These are phyloP conservation scores for Huntiella omanensis DNA, from an alignment of 2,329 filamentous ascomycete species.

Conservation along the genomic window DNA sequence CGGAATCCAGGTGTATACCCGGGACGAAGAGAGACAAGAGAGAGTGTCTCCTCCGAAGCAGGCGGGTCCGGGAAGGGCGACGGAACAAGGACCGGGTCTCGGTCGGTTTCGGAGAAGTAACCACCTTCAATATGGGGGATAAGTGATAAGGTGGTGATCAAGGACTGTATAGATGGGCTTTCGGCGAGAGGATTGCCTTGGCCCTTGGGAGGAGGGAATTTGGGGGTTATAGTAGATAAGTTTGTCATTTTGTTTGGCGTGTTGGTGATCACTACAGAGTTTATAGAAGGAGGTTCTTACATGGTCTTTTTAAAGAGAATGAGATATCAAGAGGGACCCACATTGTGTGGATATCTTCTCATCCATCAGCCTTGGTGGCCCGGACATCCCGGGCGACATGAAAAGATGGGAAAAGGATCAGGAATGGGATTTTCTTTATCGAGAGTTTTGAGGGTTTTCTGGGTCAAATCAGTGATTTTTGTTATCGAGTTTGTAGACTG, in stretches of 20 bases:
- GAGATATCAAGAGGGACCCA: neutral
- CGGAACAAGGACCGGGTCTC: conserved; percentile 29
- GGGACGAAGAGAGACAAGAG: conserved; percentile 18
- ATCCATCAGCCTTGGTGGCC: neutral
- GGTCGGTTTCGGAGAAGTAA: conserved; percentile 44
- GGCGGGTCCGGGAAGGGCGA: conserved; percentile 29
- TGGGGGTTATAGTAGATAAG: conserved; percentile 10
- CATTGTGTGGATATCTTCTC: neutral
- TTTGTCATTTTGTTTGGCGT: neutral
- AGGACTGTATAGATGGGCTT: conserved; percentile 9
- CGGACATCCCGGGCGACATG: neutral
- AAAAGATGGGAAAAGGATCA: neutral
- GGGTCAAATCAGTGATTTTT: too few species aligned
- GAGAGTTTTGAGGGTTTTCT: neutral
- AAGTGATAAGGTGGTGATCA: conserved; percentile 26
- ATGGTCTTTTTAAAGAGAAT: neutral
- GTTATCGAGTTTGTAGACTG: too few species aligned
- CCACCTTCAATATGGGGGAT: conserved; percentile 42
- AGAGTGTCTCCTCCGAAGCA: conserved; percentile 20
- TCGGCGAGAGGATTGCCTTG: conserved; percentile 7
- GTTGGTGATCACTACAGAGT: neutral
- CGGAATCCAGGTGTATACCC: conserved; percentile 25
- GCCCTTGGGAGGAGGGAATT: conserved; percentile 6
- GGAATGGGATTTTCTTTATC: neutral
- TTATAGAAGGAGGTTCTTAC: neutral